phyloP scores from a whole-genome alignment of 768 basidiomycete genomes.

The Gyrodon lividus region DNA sequence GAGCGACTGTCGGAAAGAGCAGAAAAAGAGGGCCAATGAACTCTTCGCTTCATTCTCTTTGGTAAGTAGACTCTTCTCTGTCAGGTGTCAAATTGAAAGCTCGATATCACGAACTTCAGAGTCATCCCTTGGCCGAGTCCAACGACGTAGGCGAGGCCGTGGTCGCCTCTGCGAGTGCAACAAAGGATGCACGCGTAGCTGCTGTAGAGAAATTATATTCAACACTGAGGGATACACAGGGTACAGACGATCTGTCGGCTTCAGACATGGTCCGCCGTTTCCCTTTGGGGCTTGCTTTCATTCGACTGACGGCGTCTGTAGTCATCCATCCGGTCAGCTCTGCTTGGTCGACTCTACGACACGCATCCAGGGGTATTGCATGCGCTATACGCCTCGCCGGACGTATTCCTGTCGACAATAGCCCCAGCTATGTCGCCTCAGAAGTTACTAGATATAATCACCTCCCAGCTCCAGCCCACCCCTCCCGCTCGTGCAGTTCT shows the following conservation, averaged over 20 bases:
- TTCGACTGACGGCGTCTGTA: constrained; percentile 23
- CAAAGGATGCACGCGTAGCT: constrained; percentile 53
- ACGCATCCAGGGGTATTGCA: constrained; percentile 58
- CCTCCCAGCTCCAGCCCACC: constrained; percentile 28
- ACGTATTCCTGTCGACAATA: constrained; percentile 41
- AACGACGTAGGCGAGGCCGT: constrained; percentile 42
- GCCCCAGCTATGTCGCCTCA: constrained; percentile 16
- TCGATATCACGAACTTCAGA: constrained; percentile 13
- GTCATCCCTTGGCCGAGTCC: constrained; percentile 19
- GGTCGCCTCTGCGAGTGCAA: constrained; percentile 60
- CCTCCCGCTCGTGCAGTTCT: constrained; percentile 54
- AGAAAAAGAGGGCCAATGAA: constrained; percentile 48
- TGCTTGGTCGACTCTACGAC: constrained; percentile 72
- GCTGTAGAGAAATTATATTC: constrained; percentile 61
- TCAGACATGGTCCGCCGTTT: constrained; percentile 34
- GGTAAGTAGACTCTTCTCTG: constrained; percentile 33
- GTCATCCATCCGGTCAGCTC: constrained; percentile 59
- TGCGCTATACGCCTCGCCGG: constrained; percentile 59
- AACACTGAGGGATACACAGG: constrained; percentile 24
- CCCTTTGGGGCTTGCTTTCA: not conserved
- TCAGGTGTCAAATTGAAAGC: not conserved
- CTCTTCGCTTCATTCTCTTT: constrained; percentile 58
- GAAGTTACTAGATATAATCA: constrained; percentile 22
- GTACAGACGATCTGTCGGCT: constrained; percentile 21
- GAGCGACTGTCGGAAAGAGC: constrained; percentile 29